A percentile compares a stretch with the other conserved stretches of the same genome.
Evolutionary conservation across 2,329 filamentous ascomycete genomes (phyloP).

Genomic region (Emergomyces pasteurianus): DNA sequence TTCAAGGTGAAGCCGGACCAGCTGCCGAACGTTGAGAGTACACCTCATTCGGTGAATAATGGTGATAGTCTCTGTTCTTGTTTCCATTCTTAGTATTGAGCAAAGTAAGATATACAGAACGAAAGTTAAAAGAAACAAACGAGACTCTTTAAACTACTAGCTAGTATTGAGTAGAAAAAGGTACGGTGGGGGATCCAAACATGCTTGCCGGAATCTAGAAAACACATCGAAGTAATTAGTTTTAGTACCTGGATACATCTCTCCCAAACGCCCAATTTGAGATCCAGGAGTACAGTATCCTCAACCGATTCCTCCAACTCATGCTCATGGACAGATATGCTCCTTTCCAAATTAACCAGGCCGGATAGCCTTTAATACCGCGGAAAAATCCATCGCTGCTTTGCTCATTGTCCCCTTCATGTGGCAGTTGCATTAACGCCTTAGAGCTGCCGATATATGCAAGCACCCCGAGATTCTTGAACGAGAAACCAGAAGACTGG

Average conservation of each 20-base stretch:
- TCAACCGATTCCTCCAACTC: conserved; percentile 34
- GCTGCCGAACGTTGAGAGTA: not conserved
- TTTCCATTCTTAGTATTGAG: not conserved
- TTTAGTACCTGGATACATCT: conserved; percentile 32
- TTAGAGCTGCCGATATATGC: conserved; percentile 48
- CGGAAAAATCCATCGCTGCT: conserved; percentile 21
- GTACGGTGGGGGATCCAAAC: not conserved
- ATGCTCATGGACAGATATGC: conserved; percentile 37
- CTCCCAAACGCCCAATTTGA: conserved; percentile 33
- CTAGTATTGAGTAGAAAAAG: not conserved
- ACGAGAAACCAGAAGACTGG: conserved; percentile 35
- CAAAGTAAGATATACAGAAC: not conserved
- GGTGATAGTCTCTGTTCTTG: no score
- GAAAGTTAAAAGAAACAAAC: not conserved
- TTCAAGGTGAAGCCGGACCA: not conserved
- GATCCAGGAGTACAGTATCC: conserved; percentile 31
- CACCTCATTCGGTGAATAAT: not conserved
- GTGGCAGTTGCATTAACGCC: conserved; percentile 43
- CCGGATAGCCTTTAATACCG: conserved; percentile 28
- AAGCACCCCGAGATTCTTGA: conserved; percentile 46
- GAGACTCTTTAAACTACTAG: not conserved
- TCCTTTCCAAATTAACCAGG: conserved; percentile 33
- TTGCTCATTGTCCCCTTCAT: conserved; percentile 12
- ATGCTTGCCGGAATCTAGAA: no score
- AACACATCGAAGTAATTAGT: conserved; percentile 17